These are phyloP conservation scores for Corinectria fuckeliana DNA, from an alignment of 2,329 filamentous ascomycete species.

Conservation along the genomic window DNA sequence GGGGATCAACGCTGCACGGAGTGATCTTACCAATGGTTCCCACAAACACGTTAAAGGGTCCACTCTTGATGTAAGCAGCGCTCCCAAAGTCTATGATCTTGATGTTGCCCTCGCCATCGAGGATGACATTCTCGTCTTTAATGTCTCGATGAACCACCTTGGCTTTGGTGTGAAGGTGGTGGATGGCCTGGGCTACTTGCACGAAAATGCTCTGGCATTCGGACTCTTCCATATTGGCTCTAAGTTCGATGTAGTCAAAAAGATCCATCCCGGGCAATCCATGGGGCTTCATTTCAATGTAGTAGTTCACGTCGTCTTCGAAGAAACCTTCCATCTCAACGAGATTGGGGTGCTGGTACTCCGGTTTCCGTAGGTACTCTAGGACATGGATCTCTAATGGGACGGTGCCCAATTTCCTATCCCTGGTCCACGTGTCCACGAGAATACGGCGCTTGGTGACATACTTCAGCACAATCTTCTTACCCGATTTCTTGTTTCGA, in stretches of 20 bases:
- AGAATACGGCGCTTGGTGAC: conserved; percentile 96
- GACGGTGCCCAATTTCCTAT: conserved; percentile 90
- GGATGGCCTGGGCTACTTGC: conserved; percentile 87
- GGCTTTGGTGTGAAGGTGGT: conserved; percentile 90
- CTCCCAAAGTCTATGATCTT: conserved; percentile 99
- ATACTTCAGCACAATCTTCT: conserved; percentile 95
- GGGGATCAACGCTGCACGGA: conserved; percentile 6
- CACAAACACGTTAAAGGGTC: conserved; percentile 98
- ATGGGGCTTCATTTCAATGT: conserved; percentile 97
- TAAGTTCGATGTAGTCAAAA: conserved; percentile 97
- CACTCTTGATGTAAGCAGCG: conserved; percentile 97
- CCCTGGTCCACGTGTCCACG: conserved; percentile 97
- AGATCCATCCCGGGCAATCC: conserved; percentile 97
- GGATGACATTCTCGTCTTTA: conserved; percentile 97
- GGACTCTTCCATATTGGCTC: conserved; percentile 93
- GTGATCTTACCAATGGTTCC: conserved; percentile 85
- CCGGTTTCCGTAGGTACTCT: conserved; percentile 84
- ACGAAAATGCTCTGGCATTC: conserved; percentile 95
- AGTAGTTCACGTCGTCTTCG: conserved; percentile 89
- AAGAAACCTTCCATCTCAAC: conserved; percentile 78
- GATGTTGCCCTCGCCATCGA: conserved; percentile 94
- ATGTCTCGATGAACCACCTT: conserved; percentile 96
- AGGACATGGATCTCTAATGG: conserved; percentile 96
- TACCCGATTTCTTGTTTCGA: conserved; percentile 78
- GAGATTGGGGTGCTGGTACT: conserved; percentile 71